A percentile compares a stretch with the other conserved stretches of the same genome.
Conservation (phyloP, 192 early-diverging fungal genomes). For the Coemansia sp. region DNA sequence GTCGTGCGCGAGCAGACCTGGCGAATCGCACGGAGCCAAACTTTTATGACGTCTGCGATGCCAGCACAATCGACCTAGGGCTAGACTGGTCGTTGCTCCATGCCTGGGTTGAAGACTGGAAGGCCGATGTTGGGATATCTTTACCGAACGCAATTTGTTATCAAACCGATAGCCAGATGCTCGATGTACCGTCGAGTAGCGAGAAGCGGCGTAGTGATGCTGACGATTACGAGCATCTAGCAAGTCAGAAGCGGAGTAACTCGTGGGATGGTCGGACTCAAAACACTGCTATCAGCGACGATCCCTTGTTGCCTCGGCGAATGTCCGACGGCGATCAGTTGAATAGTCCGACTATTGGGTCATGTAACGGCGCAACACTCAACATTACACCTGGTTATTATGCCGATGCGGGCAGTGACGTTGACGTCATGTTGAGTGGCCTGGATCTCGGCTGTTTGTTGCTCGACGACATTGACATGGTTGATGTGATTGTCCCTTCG, state of each 20-base stretch:
- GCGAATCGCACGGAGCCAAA: slow-evolving; percentile 42
- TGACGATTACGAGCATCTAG: not conserved
- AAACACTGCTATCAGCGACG: not conserved
- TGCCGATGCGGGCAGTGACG: slow-evolving; percentile 9
- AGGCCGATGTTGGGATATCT: slow-evolving; percentile 16
- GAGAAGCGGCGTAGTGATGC: not conserved
- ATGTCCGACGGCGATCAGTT: not conserved
- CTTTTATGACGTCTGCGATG: slow-evolving; percentile 25
- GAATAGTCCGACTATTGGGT: not conserved
- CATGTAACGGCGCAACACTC: not conserved
- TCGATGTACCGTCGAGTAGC: not conserved
- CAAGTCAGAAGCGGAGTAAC: slow-evolving; percentile 4
- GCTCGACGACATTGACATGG: slow-evolving; percentile 15
- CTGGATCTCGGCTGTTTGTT: slow-evolving; percentile 31
- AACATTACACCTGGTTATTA: too few relatives aligned
- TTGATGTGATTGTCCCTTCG: slow-evolving; percentile 25
- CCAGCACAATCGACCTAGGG: slow-evolving; percentile 23
- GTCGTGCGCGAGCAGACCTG: slow-evolving; percentile 39
- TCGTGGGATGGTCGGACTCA: slow-evolving; percentile 5
- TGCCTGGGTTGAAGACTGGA: slow-evolving; percentile 40
- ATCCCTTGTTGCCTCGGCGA: not conserved
- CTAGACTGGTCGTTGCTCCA: slow-evolving; percentile 24
- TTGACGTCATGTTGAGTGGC: slow-evolving; percentile 24
- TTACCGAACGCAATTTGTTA: not conserved
- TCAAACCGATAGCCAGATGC: too few relatives aligned